Conservation (phyloP, 306 rosid species). For the Purshia tridentata region DNA sequence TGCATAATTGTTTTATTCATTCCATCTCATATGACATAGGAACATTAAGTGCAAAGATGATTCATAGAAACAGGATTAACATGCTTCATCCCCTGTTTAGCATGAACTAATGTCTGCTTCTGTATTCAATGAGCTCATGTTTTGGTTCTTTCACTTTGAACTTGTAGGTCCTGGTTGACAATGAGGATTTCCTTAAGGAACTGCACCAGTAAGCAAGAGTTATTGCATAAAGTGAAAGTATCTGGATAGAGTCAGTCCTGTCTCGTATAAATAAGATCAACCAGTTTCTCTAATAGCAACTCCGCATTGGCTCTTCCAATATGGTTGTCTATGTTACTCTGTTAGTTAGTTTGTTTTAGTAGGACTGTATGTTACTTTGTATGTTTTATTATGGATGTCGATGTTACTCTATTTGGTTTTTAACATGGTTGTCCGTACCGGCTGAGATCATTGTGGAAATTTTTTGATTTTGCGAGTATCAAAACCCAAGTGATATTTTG, state of each 20-base stretch:
- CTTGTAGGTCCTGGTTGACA: constrained; percentile 85
- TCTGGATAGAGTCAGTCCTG: neutral
- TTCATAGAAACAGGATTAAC: neutral
- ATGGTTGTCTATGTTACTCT: constrained; percentile 19
- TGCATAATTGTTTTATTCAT: neutral
- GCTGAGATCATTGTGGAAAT: too few relatives aligned
- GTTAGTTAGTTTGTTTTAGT: neutral
- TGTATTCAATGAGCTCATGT: neutral
- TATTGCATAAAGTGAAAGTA: neutral
- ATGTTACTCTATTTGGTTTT: neutral
- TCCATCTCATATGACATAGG: neutral
- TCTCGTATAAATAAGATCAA: constrained; percentile 34
- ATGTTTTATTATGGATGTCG: too few relatives aligned
- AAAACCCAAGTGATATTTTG: too few relatives aligned
- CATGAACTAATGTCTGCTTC: neutral
- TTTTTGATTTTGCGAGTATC: too few relatives aligned
- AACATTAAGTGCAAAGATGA: neutral
- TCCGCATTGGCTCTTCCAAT: neutral
- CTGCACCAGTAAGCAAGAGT: constrained; percentile 40
- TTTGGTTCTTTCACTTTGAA: constrained; percentile 17
- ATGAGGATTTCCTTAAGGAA: constrained; percentile 79
- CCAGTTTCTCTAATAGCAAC: neutral
- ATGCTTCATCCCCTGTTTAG: neutral
- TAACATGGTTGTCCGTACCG: too few relatives aligned
- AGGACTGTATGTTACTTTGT: too few relatives aligned